A percentile compares a stretch with the other conserved stretches of the same genome.
Conservation (phyloP, 306 rosid genomes). For the Cicer bijugum region DNA sequence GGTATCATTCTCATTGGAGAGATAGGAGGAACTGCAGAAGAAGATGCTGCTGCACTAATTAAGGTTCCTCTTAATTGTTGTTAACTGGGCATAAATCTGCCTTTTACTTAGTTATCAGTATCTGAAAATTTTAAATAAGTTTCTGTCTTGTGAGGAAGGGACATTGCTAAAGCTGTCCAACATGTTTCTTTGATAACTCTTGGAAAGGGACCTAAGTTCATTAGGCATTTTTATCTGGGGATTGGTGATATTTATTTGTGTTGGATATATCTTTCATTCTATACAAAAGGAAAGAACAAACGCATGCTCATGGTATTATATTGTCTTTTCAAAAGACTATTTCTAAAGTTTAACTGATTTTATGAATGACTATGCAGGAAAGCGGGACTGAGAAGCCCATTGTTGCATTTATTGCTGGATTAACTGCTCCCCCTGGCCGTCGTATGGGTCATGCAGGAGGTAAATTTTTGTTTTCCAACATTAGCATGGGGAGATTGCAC, state of each 20-base stretch:
- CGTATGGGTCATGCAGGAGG: conserved; percentile 99
- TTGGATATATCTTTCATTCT: conserved; percentile 1
- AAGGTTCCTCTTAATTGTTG: conserved; percentile 60
- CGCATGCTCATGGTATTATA: background rate
- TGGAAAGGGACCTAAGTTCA: background rate
- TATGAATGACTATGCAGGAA: conserved; percentile 61
- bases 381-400: conserved; percentile 96
- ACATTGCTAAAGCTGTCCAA: conserved; percentile 6
- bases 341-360: conserved; percentile 27
- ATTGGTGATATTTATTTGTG: conserved; percentile 11
- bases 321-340: conserved; percentile 9
- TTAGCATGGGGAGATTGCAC: conserved; percentile 9
- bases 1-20: conserved; percentile 96
- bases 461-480: conserved; percentile 36
- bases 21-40: conserved; percentile 99
- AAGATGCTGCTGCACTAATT: conserved; percentile 98
- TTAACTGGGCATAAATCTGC: background rate
- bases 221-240: conserved; percentile 23
- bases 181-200: conserved; percentile 8
- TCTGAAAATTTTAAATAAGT: background rate
- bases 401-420: conserved; percentile 97
- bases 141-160: conserved; percentile 20
- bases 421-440: conserved; percentile 99
- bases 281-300: background rate
- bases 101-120: background rate